These are phyloP conservation scores for Pelargonium myrrhifolium DNA, from an alignment of 441 rosid species.

Conservation along the genomic window DNA sequence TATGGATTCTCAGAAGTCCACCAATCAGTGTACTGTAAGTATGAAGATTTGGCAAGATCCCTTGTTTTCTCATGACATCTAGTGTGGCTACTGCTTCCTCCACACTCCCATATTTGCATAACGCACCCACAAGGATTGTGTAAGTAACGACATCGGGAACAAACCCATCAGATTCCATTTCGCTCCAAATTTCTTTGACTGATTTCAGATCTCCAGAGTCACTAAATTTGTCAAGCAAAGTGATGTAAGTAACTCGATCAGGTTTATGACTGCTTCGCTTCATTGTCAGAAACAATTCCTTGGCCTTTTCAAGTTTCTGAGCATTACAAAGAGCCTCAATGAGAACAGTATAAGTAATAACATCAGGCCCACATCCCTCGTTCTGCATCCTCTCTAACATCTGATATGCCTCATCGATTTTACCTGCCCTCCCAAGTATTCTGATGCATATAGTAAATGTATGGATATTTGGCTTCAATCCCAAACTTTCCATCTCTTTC, in stretches of 20 bases:
- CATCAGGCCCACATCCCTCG: constrained; percentile 84
- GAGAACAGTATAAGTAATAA: constrained; percentile 79
- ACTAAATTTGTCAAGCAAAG: constrained; percentile 72
- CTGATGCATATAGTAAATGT: constrained; percentile 87
- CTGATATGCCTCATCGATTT: constrained; percentile 55
- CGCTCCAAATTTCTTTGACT: constrained; percentile 65
- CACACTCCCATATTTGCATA: constrained; percentile 56
- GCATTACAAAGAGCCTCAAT: constrained; percentile 79
- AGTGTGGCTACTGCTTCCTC: constrained; percentile 57
- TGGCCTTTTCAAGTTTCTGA: constrained; percentile 52
- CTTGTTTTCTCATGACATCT: constrained; percentile 59
- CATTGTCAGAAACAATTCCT: constrained; percentile 62
- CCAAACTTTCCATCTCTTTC: constrained; percentile 73
- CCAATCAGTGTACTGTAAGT: constrained; percentile 75
- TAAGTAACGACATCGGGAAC: constrained; percentile 71
- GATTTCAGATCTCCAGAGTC: constrained; percentile 56
- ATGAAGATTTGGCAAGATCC: constrained; percentile 66
- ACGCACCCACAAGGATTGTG: constrained; percentile 69
- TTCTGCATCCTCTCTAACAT: constrained; percentile 77
- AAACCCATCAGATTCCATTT: constrained; percentile 85
- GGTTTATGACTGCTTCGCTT: constrained; percentile 70
- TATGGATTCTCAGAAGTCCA: constrained; percentile 58
- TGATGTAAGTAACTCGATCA: constrained; percentile 73
- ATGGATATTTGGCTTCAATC: constrained; percentile 77
- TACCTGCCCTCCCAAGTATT: constrained; percentile 74